Evolutionary conservation across 1,284 basidiomycete species (phyloP).

Genomic region (Ustilago shanxiensis): DNA sequence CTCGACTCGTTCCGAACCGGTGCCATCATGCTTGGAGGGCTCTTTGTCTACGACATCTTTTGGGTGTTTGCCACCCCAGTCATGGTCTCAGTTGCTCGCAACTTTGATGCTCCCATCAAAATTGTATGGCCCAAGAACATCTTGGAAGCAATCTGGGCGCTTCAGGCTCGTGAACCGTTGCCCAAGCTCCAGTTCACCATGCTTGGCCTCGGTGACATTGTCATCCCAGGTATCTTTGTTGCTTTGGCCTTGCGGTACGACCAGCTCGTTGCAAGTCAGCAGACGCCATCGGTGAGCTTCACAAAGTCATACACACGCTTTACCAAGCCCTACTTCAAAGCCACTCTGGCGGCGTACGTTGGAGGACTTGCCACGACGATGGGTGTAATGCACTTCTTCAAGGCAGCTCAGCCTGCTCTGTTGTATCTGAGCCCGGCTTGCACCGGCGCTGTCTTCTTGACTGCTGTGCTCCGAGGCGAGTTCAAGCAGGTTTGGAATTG

Average conservation of each 20-base stretch:
- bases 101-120: slow-evolving; percentile 87
- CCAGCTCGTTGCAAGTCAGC: slow-evolving; percentile 73
- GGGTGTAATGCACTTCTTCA: slow-evolving; percentile 85
- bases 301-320: slow-evolving; percentile 71
- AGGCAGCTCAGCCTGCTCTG: slow-evolving; percentile 88
- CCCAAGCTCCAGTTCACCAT: slow-evolving; percentile 80
- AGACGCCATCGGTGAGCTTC: slow-evolving; percentile 47
- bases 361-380: slow-evolving; percentile 84
- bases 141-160: slow-evolving; percentile 32
- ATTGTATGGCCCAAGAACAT: slow-evolving; percentile 73
- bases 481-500: slow-evolving; percentile 62
- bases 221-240: slow-evolving; percentile 89
- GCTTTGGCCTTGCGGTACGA: slow-evolving; percentile 91
- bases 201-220: slow-evolving; percentile 92
- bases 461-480: slow-evolving; percentile 70
- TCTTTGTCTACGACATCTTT: slow-evolving; percentile 69
- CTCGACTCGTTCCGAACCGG: slow-evolving; percentile 93
- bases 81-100: slow-evolving; percentile 80
- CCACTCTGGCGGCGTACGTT: slow-evolving; percentile 82
- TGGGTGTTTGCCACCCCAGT: slow-evolving; percentile 69
- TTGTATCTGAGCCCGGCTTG: slow-evolving; percentile 81
- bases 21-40: slow-evolving; percentile 78
- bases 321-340: slow-evolving; percentile 82
- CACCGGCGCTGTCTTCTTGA: slow-evolving; percentile 71
- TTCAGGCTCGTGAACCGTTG: slow-evolving; percentile 22